Base-by-base conservation (phyloP, 257 asterid species). In the Salvia hispanica region DNA sequence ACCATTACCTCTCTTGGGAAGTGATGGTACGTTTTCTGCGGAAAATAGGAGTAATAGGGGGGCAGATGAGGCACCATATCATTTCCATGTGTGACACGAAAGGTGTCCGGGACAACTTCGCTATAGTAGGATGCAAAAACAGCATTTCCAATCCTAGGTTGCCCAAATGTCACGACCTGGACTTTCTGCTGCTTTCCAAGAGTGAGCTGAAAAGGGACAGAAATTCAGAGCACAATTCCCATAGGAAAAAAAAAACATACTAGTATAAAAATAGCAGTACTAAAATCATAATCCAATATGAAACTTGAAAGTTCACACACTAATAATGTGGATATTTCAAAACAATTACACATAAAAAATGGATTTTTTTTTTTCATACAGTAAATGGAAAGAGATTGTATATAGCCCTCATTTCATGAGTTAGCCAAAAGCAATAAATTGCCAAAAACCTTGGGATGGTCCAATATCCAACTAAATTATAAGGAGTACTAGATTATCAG, bases 31-130 rank as follows among this genome's bases (percentile, higher is more conserved):
- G 96, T 91, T 81, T 94, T 94, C 64, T 76, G 84, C 40, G 95
- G 95, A 58, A 94, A 86, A 65, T 66, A 74, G 44, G 31, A 48
- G 74, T 82, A 91, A 78, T 91, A 91, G n/a, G 98, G 98, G 16
- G 99, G 99, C 76, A 94, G 86, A 84, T 94, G 99, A 74, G 98
- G 99, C 80, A 94, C 99, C 6, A 94, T 82, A 79, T 94, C 99
- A 72, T 94, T 91, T 45, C 77, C 88, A 46, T 94, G 81, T 3
- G 96, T 87, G 62, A 94, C 82, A 70, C 99, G 95, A 67, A 91
- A 68, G 54, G 98, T 87, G 59, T 84, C 78, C 14, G 96, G 98
- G 77, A 94, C 81, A 54, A 86, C 5, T 72, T 84, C 40, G 65
- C 77, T 69, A 60, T 74, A 92, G 85, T 90, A 90, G 56, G 96